Conservation (phyloP, 352 stramenopile genomes). For the Phytophthora ohioensis region DNA sequence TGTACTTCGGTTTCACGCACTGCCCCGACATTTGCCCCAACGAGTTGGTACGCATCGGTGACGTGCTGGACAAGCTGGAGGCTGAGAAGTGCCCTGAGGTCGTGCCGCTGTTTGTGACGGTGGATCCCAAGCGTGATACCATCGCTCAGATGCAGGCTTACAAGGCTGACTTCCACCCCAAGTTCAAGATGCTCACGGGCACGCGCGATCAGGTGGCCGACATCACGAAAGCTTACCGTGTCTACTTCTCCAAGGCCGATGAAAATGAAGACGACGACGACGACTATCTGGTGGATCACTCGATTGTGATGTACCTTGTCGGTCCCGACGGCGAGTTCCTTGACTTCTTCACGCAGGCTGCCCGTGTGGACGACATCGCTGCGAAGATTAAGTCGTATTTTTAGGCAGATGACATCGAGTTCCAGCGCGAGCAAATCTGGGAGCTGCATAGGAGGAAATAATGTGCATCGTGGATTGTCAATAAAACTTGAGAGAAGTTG, state of each 20-base stretch:
- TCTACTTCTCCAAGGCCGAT: conserved; percentile 98
- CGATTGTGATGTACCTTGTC: conserved; percentile 99
- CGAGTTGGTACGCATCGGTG: conserved; percentile 98
- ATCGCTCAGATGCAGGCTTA: conserved; percentile 97
- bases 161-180: conserved; percentile 91
- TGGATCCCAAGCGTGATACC: conserved; percentile 98
- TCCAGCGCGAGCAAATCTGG: background rate
- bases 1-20: conserved; percentile 99
- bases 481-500: background rate
- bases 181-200: conserved; percentile 92
- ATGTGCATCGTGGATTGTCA: background rate
- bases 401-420: conserved; percentile 27
- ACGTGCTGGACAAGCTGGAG: conserved; percentile 94
- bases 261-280: conserved; percentile 96
- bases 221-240: conserved; percentile 98
- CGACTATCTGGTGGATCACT: conserved; percentile 99
- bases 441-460: background rate
- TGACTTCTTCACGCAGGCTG: conserved; percentile 99
- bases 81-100: conserved; percentile 70
- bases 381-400: conserved; percentile 93
- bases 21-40: conserved; percentile 99
- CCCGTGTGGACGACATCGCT: conserved; percentile 94
- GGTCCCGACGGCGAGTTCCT: conserved; percentile 96
- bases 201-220: conserved; percentile 96
- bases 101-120: conserved; percentile 97